Evolutionary conservation across 768 basidiomycete genomes (phyloP), one percentile per base, ranked within the genome.

Genomic region (Clitopilus passeckerianus): DNA sequence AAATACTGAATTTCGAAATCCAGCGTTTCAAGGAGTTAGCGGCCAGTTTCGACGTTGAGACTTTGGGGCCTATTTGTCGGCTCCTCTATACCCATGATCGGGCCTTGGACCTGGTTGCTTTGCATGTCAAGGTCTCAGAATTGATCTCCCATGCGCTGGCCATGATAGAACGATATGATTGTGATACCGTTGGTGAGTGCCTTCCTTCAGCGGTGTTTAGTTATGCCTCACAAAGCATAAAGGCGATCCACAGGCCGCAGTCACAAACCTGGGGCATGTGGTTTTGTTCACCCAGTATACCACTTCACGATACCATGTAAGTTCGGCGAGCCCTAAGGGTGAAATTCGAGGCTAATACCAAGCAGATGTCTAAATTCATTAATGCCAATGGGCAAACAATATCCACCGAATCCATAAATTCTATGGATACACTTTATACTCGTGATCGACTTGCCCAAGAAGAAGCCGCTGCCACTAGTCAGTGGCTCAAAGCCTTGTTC

Each of bases 181-280:
- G 87, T 61, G 90, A 91, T 66, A 87, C 85, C 20, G 86, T 93
- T 33, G 91, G 91, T 89, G 68, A 23, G 60, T 20, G 30, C 41
- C 14, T 41, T 44, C 9, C 16, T 37, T 10, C 1, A 46, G 20
- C 52, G 9, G 7, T 34, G 8, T 20, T 30, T 35, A 12, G 10
- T 53, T 20, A 24, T 55, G 16, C 34, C 43, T 46, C 27, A 22
- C 10, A 35, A 12, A 57, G 56, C 24, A 60, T 58, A 18, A 58
- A 93, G 91, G 91, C 53, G 91, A 93, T 70, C 91, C 91, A 16
- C 91, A 92, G 70, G 89, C 86, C 16, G 91, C 91, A 5, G 82
- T 92, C 37, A 85, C 81, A 60, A 87, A 90, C 68, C 74, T 92
- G 1, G 91, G 91, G 2, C 83, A 91, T 62, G 80, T 93, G n/a